A percentile compares a stretch with the other conserved stretches of the same genome.
These are phyloP conservation scores for Podosphaera leucotricha DNA, from an alignment of 2,329 filamentous ascomycete genomes.

Conservation along the genomic window DNA sequence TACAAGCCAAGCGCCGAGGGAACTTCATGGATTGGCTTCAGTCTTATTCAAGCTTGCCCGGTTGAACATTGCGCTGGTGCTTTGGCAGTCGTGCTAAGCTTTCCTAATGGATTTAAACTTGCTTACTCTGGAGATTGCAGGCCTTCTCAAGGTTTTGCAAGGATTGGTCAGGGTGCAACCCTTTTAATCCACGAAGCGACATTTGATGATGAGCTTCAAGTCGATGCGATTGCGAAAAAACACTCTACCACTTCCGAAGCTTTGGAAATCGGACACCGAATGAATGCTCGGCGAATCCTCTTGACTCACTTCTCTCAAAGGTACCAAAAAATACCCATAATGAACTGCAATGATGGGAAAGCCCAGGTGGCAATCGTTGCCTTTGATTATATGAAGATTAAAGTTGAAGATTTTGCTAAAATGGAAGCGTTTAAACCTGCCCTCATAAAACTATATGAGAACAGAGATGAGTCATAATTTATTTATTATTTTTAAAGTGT, in stretches of 20 bases:
- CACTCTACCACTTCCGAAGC: slow-evolving; percentile 81
- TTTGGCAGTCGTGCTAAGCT: slow-evolving; percentile 54
- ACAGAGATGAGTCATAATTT: slow-evolving; percentile 5
- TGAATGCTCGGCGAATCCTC: slow-evolving; percentile 59
- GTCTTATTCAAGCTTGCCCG: slow-evolving; percentile 36
- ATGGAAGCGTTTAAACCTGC: slow-evolving; percentile 39
- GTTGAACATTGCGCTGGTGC: slow-evolving; percentile 66
- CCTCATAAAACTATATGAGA: slow-evolving; percentile 30
- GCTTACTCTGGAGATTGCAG: slow-evolving; percentile 90
- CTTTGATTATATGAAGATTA: slow-evolving; percentile 59
- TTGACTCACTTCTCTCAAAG: slow-evolving; percentile 91
- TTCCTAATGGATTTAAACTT: slow-evolving; percentile 59
- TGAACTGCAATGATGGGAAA: slow-evolving; percentile 19
- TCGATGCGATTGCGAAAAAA: slow-evolving; percentile 66
- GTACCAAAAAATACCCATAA: slow-evolving; percentile 31
- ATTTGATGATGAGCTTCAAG: slow-evolving; percentile 63
- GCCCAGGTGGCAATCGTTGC: slow-evolving; percentile 46
- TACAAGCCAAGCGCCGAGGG: neutral
- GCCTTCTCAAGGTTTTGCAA: slow-evolving; percentile 44
- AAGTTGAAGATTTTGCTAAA: slow-evolving; percentile 44
- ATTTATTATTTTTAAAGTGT: no score
- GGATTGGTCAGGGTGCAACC: slow-evolving; percentile 50
- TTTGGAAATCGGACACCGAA: slow-evolving; percentile 47
- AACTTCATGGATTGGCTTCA: slow-evolving; percentile 27
- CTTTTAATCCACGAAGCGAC: slow-evolving; percentile 89